Evolutionary conservation across 805 yeast species (phyloP), one percentile per base, ranked within the genome.

Genomic region (Torulaspora delbrueckii): DNA sequence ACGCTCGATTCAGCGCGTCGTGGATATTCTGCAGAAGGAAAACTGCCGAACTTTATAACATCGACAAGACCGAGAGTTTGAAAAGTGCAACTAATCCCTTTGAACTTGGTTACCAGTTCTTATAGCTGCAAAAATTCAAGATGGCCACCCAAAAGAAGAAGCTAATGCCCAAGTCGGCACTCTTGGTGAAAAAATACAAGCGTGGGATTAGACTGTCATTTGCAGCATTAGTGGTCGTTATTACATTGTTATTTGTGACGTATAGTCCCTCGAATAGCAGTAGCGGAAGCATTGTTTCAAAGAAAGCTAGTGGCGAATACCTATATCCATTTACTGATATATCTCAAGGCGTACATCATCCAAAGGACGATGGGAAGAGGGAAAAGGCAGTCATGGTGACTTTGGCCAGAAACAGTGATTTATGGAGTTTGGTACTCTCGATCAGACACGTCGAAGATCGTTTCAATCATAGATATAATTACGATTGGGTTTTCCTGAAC

Each of bases 401-500:
- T 2, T 68, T 86, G 28, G 87, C 86, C 35, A 73, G 89, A 53
- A 85, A 86, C 60, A 59, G 68, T 8, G 93, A 86, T 47, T 65
- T 85, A 3, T 76, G 73, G 58, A 67, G 66, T 10, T 70, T 86
- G 59, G 61, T 81, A 5, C 73, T 74, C 35, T 75, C 91, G 3
- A 77, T 86, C 41, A 75, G 78, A 52, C 73, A 74, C 46, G 77
- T 81, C 37, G 86, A 85, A 58, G 81, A 76, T 52, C 66, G 90
- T 31, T 85, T 84, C 69, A 86, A 86, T 64, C 28, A 58, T 34
- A 68, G 72, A 43, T 82, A 64, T 59, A 75, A 79, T 53, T 85
- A 86, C 58, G 93, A 86, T 62, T 86, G 89, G 87, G 82, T 84
- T 2, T 86, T 86, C 55, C 63, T 86, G 39, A 86, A 86, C 62